phyloP scores from a whole-genome alignment of 768 basidiomycete genomes.

The Trichaptum fuscoviolaceum region DNA sequence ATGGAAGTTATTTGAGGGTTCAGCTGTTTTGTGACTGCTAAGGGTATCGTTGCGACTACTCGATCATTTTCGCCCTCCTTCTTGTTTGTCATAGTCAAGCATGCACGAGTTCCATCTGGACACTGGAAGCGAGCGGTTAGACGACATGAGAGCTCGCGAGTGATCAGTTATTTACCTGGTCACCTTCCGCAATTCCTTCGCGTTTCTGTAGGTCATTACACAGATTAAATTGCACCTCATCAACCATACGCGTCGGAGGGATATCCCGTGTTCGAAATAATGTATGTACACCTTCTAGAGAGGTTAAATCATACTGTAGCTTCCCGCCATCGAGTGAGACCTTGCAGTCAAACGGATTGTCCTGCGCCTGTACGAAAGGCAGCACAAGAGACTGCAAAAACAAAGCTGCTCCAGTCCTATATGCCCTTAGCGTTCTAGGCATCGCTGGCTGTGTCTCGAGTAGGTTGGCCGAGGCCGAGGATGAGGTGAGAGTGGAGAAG shows the following conservation, averaged over 20 bases:
- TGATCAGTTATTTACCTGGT: conserved; percentile 60
- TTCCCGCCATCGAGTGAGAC: conserved; percentile 28
- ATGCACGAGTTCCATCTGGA: conserved; percentile 61
- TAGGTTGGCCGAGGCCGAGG: conserved; percentile 20
- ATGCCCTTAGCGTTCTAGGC: conserved; percentile 10
- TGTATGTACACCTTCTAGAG: conserved; percentile 46
- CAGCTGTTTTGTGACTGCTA: conserved; percentile 40
- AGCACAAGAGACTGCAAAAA: conserved; percentile 19
- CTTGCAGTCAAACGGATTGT: conserved; percentile 51
- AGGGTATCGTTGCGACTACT: conserved; percentile 69
- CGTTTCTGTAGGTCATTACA: conserved; percentile 52
- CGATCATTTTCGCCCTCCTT: conserved; percentile 53
- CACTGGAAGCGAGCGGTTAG: conserved; percentile 42
- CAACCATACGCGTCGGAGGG: conserved; percentile 59
- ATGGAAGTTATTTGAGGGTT: conserved; percentile 22
- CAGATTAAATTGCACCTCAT: conserved; percentile 60
- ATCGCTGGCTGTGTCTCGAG: background rate
- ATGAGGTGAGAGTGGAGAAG: background rate
- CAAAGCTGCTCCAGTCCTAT: background rate
- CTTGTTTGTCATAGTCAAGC: conserved; percentile 62
- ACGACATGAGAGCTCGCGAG: background rate
- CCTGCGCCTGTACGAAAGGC: conserved; percentile 29
- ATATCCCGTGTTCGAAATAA: conserved; percentile 46
- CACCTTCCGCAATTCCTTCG: conserved; percentile 43
- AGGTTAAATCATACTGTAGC: conserved; percentile 54